These are phyloP conservation scores for Porcisia deanei DNA, from an alignment of 208 protist species.

Conservation along the genomic window DNA sequence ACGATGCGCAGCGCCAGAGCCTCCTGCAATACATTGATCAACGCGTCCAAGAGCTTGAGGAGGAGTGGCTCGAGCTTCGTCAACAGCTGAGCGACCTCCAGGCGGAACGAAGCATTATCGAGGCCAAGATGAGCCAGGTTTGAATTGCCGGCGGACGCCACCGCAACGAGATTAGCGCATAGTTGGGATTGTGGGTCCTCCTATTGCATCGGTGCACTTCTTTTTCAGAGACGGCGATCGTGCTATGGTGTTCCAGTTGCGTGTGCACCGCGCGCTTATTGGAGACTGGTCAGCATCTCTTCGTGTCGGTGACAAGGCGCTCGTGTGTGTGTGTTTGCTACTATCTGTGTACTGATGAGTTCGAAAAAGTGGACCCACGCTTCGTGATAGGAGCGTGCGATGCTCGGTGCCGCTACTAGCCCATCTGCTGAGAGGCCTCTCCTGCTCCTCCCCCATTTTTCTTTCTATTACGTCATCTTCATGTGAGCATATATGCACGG, in stretches of 20 bases:
- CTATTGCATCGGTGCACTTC: neutral
- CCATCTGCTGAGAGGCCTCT: neutral
- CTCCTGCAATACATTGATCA: conserved; percentile 31
- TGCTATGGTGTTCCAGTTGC: neutral
- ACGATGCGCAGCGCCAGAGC: conserved; percentile 10
- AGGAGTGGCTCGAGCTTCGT: conserved; percentile 47
- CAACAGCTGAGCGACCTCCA: conserved; percentile 45
- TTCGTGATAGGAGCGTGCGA: neutral
- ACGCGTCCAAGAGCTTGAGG: conserved; percentile 50
- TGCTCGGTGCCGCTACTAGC: neutral
- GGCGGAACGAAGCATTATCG: conserved; percentile 25
- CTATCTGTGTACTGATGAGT: conserved; percentile 3
- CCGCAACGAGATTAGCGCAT: neutral
- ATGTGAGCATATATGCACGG: neutral
- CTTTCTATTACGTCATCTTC: too few relatives aligned
- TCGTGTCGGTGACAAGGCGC: too few relatives aligned
- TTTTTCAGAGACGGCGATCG: neutral
- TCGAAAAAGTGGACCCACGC: neutral
- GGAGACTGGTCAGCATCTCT: too few relatives aligned
- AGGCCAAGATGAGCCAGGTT: conserved; percentile 10
- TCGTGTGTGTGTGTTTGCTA: neutral
- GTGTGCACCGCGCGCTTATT: neutral
- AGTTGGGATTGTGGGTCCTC: neutral
- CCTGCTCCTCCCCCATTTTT: neutral
- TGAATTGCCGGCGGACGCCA: neutral